Evolutionary conservation across 2,329 filamentous ascomycete species (phyloP).

Genomic region (Sclerotinia glacialis): DNA sequence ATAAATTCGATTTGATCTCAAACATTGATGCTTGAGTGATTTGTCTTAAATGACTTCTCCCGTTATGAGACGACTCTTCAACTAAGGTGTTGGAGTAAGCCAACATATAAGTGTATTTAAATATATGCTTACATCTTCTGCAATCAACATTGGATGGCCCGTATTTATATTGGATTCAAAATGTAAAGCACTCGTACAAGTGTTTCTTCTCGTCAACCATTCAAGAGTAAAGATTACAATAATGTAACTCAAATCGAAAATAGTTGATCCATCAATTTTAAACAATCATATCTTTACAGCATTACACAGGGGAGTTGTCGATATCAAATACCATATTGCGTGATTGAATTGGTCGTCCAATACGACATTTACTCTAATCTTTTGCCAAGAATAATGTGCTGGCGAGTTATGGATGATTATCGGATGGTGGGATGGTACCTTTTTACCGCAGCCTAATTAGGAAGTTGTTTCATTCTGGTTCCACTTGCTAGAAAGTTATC

Average conservation of each 20-base stretch:
- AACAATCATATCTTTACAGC: neutral
- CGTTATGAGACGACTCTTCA: neutral
- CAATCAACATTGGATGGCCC: no score
- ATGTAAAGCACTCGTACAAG: neutral
- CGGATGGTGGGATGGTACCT: neutral
- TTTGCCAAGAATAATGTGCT: neutral
- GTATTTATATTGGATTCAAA: neutral
- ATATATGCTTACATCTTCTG: neutral
- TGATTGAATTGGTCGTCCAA: neutral
- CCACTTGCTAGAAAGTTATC: neutral
- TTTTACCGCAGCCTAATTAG: neutral
- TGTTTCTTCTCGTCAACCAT: neutral
- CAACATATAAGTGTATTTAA: neutral
- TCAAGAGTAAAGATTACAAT: neutral
- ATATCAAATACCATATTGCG: neutral
- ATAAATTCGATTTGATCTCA: neutral
- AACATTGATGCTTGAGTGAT: neutral
- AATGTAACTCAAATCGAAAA: neutral
- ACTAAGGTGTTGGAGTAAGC: neutral
- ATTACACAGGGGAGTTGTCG: neutral
- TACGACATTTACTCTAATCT: neutral
- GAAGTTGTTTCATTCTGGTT: slow-evolving; percentile 5
- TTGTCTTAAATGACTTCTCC: neutral
- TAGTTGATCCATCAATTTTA: neutral
- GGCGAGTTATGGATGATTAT: neutral